Conservation (phyloP, 108 stramenopile genomes). For the Aurantiochytrium sp. region DNA sequence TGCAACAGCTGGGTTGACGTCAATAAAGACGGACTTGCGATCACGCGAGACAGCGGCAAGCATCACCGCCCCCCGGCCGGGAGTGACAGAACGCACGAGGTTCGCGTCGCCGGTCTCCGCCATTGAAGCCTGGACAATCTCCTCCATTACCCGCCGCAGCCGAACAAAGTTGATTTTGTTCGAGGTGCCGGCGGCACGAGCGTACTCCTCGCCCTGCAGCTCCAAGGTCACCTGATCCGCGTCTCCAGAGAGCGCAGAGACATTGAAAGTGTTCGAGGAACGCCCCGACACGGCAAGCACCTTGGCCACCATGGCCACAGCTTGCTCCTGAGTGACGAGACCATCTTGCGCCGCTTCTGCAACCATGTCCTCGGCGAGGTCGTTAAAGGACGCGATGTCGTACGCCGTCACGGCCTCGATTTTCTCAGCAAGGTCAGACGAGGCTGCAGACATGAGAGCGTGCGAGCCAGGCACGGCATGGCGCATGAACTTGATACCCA, state of each 20-base stretch:
- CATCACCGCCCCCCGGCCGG: background rate
- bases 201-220: background rate
- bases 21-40: background rate
- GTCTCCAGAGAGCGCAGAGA: background rate
- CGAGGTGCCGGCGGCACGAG: background rate
- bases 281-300: background rate
- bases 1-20: background rate
- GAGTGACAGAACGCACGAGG: background rate
- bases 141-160: background rate
- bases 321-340: background rate
- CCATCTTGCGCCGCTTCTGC: background rate
- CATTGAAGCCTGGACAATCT: background rate
- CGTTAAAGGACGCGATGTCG: background rate
- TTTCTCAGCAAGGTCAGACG: background rate
- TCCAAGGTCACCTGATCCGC: background rate
- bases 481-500: conserved; percentile 20
- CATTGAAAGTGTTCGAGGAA: background rate
- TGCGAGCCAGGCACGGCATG: background rate
- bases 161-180: background rate
- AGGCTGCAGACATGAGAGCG: background rate
- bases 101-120: background rate
- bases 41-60: background rate
- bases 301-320: background rate
- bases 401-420: background rate
- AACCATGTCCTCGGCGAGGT: background rate